Evolutionary conservation across 805 yeast species (phyloP), one percentile per base, ranked within the genome.

Genomic region (Kazachstania psychrophila): DNA sequence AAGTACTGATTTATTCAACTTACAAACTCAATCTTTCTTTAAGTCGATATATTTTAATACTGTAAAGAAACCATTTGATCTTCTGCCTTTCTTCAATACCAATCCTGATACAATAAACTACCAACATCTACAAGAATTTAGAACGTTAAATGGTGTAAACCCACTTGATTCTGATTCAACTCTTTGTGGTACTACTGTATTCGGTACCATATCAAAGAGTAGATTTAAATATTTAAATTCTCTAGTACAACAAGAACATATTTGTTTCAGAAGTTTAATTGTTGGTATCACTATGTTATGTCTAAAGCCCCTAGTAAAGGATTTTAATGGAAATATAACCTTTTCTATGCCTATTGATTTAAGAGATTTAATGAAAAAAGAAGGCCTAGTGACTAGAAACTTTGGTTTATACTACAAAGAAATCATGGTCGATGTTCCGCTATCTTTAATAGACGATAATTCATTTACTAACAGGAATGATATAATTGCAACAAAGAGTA

Each of bases 281-380:
- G 47, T 52, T 23, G 54, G 56, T 15, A 42, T 54, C 5, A 40
- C 48, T 3, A 46, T 56, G 52, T 30, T 55, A n/a, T 50, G 57
- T 35, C 35, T 56, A 17, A 47, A 55, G 32, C 48, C 55, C 2
- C 39, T 46, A 18, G 41, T 48, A 10, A 46, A 40, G 15, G 36
- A 47, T 31, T 49, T 42, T 29, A 37, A 38, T 16, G 47, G 46
- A 3, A 40, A 31, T 9, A 37, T 56, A 3, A 43, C 43, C 1
- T 54, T 56, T 35, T 48, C 51, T 8, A 37, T 56, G 15, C 50
- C 52, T 2, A 36, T 48, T 11, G 42, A 56, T 35, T 34, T 56
- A 26, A 47, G 61, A 38, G 29, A 44, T 3, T 28, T 31, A 2
- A 28, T 52, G 2, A 14, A 23, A 6, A 20, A 36, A 4, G 31